Evolutionary conservation across 2,329 filamentous ascomycete genomes (phyloP), one percentile per base, ranked within the genome.

Genomic region (Epichloe brachyelytri): DNA sequence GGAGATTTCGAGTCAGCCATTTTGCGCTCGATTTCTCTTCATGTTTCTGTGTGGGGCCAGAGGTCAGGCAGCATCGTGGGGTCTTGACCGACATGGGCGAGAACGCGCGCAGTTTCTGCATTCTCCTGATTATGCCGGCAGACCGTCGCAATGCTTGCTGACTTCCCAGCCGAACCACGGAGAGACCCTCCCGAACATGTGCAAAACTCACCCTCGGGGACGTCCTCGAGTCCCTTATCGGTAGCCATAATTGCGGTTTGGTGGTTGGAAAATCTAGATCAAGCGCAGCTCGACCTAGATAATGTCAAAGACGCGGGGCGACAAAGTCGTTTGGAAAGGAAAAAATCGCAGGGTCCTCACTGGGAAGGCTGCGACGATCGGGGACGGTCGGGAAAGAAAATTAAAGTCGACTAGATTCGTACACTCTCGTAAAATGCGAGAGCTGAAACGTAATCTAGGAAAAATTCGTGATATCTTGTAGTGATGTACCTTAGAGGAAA

Each of bases 221-320:
- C 85, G 73, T 97, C 91, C 80, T 96, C 90, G 78, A 97, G 88
- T 80, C 91, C 91, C 81, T 94, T 95, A 66, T 88, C 86, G 71
- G 85, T 83, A 88, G 90, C 91, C 91, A 97, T 97, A 82, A 86
- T 96, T 91, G 88, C 83, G 83, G 76, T 78, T 65, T 65, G 66
- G 66, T 67, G 68, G 71, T 53, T 56, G 53, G 53, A 58, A 80
- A 78, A 67, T 76, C 77, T 76, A 80, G 79, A 83, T 79, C 86
- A 88, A 85, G 83, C 85, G 71, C 75, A 74, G 83, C 78, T 82
- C 85, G 80, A 88, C 78, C 84, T 81, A 82, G 76, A 73, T 66
- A 66, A 56, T 61, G 59, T 67, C 65, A 64, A 64, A 68, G 67
- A 65, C 67, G 71, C 60, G 66, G 65, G 66, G 67, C 60, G 62